Percentiles rank a stretch among this genome's conserved stretches.
These are phyloP conservation scores for Cokeromyces recurvatus DNA, from an alignment of 371 early-diverging fungal genomes.

Conservation along the genomic window DNA sequence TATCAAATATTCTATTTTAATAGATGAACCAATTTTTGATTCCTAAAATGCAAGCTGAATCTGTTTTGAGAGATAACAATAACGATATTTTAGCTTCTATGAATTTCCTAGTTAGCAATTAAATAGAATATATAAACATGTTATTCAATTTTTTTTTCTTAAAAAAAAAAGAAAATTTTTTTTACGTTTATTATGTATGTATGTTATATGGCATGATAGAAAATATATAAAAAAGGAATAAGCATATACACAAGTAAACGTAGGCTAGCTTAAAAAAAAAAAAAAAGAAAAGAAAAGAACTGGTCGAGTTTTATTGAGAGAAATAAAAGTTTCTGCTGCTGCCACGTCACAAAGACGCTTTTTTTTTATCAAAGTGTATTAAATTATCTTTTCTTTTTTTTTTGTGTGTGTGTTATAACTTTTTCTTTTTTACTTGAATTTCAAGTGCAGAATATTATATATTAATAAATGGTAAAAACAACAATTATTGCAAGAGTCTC, in stretches of 20 bases:
- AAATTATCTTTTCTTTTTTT: too few species aligned
- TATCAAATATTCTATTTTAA: not conserved
- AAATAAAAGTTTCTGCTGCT: too few species aligned
- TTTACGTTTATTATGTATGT: too few species aligned
- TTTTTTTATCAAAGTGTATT: not conserved
- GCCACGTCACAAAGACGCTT: not conserved
- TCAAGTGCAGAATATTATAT: too few species aligned
- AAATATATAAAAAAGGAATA: too few species aligned
- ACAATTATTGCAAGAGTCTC: conserved; percentile 92
- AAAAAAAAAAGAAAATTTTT: too few species aligned
- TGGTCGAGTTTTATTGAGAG: too few species aligned
- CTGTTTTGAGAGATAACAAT: conserved; percentile 31
- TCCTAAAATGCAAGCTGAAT: conserved; percentile 35
- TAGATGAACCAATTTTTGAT: conserved; percentile 40
- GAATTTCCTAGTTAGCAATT: conserved; percentile 28
- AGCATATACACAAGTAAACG: too few species aligned
- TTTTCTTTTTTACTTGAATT: too few species aligned
- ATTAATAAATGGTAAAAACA: conserved; percentile 79
- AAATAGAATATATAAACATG: conserved; percentile 3
- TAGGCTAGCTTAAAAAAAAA: not conserved
- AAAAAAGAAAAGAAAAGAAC: too few species aligned
- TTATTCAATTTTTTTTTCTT: not conserved
- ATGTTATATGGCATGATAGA: too few species aligned
- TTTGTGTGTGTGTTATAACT: too few species aligned
- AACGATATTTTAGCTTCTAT: conserved; percentile 40